Evolutionary conservation across 2,329 filamentous ascomycete species (phyloP).

Genomic region (Colletotrichum lupini): DNA sequence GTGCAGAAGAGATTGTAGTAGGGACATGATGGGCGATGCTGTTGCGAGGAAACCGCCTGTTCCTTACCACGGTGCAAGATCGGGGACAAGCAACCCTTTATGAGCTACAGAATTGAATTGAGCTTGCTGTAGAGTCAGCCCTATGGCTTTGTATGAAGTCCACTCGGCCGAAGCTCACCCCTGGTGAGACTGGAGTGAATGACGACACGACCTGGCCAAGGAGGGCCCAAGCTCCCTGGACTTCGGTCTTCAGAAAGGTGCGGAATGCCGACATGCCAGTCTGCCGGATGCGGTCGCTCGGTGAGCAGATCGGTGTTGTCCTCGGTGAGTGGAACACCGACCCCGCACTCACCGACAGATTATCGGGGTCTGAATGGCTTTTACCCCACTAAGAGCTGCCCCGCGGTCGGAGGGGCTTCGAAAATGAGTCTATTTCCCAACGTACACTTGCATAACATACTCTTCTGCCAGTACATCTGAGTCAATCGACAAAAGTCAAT

Average conservation of each 20-base stretch:
- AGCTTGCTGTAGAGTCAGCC: neutral
- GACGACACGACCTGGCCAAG: constrained; percentile 27
- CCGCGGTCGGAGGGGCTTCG: constrained; percentile 24
- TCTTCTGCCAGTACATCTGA: neutral
- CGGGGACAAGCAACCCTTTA: neutral
- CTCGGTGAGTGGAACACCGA: neutral
- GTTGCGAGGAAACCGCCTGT: too few relatives aligned
- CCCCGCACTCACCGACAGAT: neutral
- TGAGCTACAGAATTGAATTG: neutral
- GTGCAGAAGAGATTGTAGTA: constrained; percentile 62
- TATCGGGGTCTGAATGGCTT: neutral
- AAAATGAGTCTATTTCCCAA: constrained; percentile 2
- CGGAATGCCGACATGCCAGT: constrained; percentile 1
- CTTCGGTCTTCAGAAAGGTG: constrained; percentile 4
- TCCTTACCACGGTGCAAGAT: neutral
- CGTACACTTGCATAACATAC: neutral
- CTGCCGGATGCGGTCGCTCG: neutral
- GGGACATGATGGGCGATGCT: constrained; percentile 41
- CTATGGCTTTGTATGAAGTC: neutral
- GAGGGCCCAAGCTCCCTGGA: constrained; percentile 9
- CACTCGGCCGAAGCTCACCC: neutral
- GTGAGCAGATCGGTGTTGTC: neutral
- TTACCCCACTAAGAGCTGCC: constrained; percentile 23
- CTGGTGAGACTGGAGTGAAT: constrained; percentile 10
- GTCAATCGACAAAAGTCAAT: neutral